A percentile compares a stretch with the other conserved stretches of the same genome.
phyloP scores from a whole-genome alignment of 2,329 filamentous ascomycete genomes.

The Diaporthe citri region DNA sequence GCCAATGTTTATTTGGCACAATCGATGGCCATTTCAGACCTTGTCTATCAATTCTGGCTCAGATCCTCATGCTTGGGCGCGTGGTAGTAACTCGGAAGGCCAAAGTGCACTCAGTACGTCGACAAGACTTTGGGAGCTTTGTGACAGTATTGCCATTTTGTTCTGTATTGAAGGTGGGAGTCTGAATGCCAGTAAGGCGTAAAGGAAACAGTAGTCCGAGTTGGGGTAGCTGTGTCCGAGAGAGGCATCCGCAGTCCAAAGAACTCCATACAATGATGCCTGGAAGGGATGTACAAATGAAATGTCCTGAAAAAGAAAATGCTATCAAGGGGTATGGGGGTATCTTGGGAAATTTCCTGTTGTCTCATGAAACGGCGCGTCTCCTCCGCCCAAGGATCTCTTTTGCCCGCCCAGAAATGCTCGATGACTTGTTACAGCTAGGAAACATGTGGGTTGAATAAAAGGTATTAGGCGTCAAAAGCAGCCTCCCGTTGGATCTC shows the following conservation, averaged over 20 bases:
- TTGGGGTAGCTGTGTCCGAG: neutral
- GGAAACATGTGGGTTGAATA: constrained; percentile 20
- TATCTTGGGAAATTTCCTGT: constrained; percentile 33
- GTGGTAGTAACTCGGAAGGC: neutral
- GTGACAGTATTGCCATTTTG: neutral
- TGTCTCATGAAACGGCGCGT: constrained; percentile 12
- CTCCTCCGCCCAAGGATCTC: neutral
- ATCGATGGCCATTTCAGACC: neutral
- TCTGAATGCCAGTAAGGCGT: neutral
- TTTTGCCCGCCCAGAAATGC: constrained; percentile 27
- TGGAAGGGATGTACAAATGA: constrained; percentile 21
- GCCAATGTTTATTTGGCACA: neutral
- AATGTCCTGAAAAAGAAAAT: constrained; percentile 21
- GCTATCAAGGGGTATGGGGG: constrained; percentile 33
- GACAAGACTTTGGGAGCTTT: neutral
- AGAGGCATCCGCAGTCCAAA: constrained; percentile 9
- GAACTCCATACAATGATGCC: constrained; percentile 31
- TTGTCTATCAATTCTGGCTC: neutral
- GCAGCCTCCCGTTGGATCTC: constrained; percentile 16
- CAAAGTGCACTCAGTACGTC: neutral
- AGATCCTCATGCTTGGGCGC: neutral
- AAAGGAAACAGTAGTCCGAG: neutral
- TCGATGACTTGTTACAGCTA: constrained; percentile 16
- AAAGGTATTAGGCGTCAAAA: constrained; percentile 19
- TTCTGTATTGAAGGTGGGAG: neutral